phyloP scores from a whole-genome alignment of 2,329 filamentous ascomycete species.

The Fusarium xylarioides region DNA sequence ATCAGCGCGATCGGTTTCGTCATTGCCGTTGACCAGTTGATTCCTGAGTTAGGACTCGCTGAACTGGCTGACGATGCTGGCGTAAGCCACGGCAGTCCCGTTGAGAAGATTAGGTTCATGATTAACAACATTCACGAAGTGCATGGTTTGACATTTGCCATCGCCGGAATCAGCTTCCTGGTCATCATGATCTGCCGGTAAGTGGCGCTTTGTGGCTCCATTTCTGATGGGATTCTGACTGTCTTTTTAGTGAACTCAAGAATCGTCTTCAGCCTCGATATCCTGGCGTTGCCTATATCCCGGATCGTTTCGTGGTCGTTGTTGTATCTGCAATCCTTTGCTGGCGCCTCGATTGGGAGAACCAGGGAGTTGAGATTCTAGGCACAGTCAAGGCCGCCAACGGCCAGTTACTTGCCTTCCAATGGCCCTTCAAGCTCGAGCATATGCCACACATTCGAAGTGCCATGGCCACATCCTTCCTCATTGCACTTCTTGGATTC shows the following conservation, averaged over 20 bases:
- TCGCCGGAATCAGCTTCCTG: constrained; percentile 81
- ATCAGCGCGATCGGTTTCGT: constrained; percentile 97
- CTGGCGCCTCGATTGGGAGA: constrained; percentile 80
- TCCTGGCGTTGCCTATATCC: constrained; percentile 84
- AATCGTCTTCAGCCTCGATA: constrained; percentile 80
- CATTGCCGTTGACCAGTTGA: constrained; percentile 93
- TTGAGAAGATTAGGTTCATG: constrained; percentile 87
- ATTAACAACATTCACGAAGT: constrained; percentile 70
- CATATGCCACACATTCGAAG: constrained; percentile 85
- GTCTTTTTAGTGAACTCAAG: constrained; percentile 74
- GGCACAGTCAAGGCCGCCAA: constrained; percentile 80
- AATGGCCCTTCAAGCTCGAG: constrained; percentile 82
- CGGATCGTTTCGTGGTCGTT: constrained; percentile 91
- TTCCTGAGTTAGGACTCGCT: constrained; percentile 85
- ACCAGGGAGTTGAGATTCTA: constrained; percentile 82
- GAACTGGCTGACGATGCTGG: constrained; percentile 68
- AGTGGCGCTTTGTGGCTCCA: constrained; percentile 37
- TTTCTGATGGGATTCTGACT: constrained; percentile 1
- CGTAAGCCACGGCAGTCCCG: constrained; percentile 84
- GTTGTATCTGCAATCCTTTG: constrained; percentile 83
- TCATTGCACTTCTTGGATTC: constrained; percentile 96
- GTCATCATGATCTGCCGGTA: constrained; percentile 93
- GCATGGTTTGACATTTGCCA: constrained; percentile 78
- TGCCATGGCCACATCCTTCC: constrained; percentile 88
- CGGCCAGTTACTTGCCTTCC: constrained; percentile 79